Conservation (phyloP, 768 basidiomycete species). For the Thelephora aurantiotincta region DNA sequence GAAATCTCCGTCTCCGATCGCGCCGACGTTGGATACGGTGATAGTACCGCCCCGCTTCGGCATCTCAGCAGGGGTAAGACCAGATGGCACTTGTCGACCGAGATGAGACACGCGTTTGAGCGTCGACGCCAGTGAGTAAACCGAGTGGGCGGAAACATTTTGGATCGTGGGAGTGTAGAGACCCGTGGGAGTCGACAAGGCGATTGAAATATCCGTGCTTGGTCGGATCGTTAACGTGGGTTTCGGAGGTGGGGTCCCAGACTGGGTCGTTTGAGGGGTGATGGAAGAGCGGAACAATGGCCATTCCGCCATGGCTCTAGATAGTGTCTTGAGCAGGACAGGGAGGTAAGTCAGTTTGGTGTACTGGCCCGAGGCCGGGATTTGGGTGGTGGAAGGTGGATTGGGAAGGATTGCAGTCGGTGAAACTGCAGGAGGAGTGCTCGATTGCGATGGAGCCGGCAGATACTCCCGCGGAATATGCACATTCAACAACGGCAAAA, state of each 20-base stretch:
- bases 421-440: slow-evolving; percentile 20
- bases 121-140: slow-evolving; percentile 47
- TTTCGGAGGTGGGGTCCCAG: slow-evolving; percentile 21
- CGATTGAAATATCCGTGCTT: slow-evolving; percentile 60
- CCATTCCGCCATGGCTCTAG: slow-evolving; percentile 72
- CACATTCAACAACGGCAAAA: slow-evolving; percentile 50
- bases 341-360: slow-evolving; percentile 69
- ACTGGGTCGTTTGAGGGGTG: slow-evolving; percentile 22
- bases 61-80: slow-evolving; percentile 53
- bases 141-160: slow-evolving; percentile 34
- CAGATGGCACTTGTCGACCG: slow-evolving; percentile 54
- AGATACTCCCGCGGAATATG: slow-evolving; percentile 51
- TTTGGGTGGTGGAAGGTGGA: slow-evolving; percentile 23
- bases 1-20: slow-evolving; percentile 54
- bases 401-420: slow-evolving; percentile 27
- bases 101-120: slow-evolving; percentile 47
- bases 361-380: slow-evolving; percentile 43
- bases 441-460: slow-evolving; percentile 26
- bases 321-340: slow-evolving; percentile 70
- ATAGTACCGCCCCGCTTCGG: slow-evolving; percentile 66
- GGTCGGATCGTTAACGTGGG: slow-evolving; percentile 63
- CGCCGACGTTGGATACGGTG: slow-evolving; percentile 73
- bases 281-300: slow-evolving; percentile 72
- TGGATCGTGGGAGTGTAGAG: slow-evolving; percentile 70
- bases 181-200: slow-evolving; percentile 68